These are phyloP conservation scores for Trametes versicolor DNA, from an alignment of 1,284 basidiomycete genomes.

Conservation along the genomic window DNA sequence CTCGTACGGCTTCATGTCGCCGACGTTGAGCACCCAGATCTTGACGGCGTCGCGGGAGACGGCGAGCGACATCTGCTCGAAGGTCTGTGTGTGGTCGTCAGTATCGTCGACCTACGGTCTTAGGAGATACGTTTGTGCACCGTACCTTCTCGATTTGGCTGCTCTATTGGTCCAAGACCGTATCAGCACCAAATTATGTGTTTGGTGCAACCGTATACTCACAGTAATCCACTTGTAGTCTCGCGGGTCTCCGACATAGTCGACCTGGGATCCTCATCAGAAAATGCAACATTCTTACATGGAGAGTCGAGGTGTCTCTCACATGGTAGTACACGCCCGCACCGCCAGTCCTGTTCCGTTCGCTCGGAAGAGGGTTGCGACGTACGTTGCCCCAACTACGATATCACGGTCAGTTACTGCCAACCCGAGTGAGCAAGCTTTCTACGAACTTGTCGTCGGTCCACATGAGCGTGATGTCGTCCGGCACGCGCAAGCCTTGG, in stretches of 20 bases:
- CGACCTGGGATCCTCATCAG: slow-evolving; percentile 15
- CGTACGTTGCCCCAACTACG: slow-evolving; percentile 68
- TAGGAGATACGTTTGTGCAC: not conserved
- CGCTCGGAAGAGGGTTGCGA: slow-evolving; percentile 60
- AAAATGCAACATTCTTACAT: not conserved
- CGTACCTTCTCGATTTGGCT: slow-evolving; percentile 42
- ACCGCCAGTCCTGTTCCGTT: slow-evolving; percentile 67
- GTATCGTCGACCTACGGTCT: not conserved
- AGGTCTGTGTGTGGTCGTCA: slow-evolving; percentile 48
- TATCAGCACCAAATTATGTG: not conserved
- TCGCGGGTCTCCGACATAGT: slow-evolving; percentile 61
- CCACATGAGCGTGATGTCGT: slow-evolving; percentile 68
- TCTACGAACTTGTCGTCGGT: slow-evolving; percentile 66
- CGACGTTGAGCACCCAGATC: slow-evolving; percentile 73
- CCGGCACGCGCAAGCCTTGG: slow-evolving; percentile 63
- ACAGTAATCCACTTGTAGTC: slow-evolving; percentile 73
- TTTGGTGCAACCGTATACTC: slow-evolving; percentile 29
- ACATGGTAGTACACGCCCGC: slow-evolving; percentile 78
- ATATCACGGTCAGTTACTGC: not conserved
- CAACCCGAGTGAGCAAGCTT: not conserved
- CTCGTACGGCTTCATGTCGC: slow-evolving; percentile 80
- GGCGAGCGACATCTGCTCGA: slow-evolving; percentile 70
- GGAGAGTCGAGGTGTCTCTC: slow-evolving; percentile 29
- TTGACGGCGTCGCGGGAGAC: slow-evolving; percentile 63
- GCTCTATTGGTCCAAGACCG: slow-evolving; percentile 25